phyloP scores from a whole-genome alignment of 2,329 filamentous ascomycete genomes.

The Hymenoscyphus infarciens region DNA sequence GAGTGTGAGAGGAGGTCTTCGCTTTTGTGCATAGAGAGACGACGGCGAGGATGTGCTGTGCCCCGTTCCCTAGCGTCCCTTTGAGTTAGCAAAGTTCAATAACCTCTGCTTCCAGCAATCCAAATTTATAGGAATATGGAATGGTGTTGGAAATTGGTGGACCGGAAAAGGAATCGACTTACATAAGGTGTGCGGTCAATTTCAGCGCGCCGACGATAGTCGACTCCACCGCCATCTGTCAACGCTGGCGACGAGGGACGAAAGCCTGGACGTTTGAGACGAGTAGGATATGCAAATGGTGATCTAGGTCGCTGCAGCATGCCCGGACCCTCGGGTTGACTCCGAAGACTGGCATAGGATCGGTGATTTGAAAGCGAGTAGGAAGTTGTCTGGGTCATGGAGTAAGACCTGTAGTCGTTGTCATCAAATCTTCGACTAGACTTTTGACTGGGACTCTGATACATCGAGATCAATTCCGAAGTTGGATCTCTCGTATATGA shows the following conservation, averaged over 20 bases:
- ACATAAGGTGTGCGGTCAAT: constrained; percentile 32
- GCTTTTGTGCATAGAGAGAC: constrained; percentile 32
- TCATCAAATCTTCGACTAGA: constrained; percentile 45
- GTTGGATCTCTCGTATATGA: constrained; percentile 46
- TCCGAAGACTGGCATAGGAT: constrained; percentile 47
- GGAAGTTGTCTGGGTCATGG: constrained; percentile 47
- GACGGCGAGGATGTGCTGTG: constrained; percentile 32
- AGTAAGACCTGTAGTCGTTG: constrained; percentile 49
- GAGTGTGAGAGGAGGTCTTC: constrained; percentile 27
- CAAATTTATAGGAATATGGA: neutral
- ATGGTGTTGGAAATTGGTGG: neutral
- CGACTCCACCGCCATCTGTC: constrained; percentile 33
- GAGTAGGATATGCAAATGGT: constrained; percentile 56
- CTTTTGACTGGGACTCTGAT: constrained; percentile 48
- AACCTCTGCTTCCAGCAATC: neutral
- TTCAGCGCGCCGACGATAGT: constrained; percentile 35
- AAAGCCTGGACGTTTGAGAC: constrained; percentile 51
- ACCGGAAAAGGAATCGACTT: constrained; percentile 16
- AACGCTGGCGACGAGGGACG: constrained; percentile 35
- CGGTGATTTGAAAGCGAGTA: constrained; percentile 44
- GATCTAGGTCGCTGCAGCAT: constrained; percentile 52
- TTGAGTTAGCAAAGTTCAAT: neutral
- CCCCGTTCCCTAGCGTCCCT: constrained; percentile 20
- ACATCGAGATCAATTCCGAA: constrained; percentile 55
- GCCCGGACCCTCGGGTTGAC: constrained; percentile 40